phyloP scores from a whole-genome alignment of 1,284 basidiomycete genomes.

The Ceratobasidium sp. region DNA sequence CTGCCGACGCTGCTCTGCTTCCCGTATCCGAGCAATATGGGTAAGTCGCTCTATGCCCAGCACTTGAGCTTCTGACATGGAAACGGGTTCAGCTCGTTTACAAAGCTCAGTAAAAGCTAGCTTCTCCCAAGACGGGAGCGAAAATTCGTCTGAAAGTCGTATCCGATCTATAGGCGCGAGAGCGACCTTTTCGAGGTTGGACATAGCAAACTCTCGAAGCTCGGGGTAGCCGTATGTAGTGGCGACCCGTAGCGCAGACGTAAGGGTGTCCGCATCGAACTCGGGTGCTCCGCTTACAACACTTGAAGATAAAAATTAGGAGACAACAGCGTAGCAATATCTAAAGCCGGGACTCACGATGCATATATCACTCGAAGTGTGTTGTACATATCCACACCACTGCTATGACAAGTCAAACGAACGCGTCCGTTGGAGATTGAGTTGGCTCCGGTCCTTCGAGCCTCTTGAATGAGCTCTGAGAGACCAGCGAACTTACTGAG shows the following conservation, averaged over 20 bases:
- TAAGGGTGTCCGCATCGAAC: background rate
- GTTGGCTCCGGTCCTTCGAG: too few relatives aligned
- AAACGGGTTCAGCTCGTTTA: conserved; percentile 1
- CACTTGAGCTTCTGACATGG: conserved; percentile 2
- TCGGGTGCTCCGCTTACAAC: background rate
- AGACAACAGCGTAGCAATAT: background rate
- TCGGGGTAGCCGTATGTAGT: background rate
- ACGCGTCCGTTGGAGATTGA: too few relatives aligned
- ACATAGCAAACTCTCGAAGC: background rate
- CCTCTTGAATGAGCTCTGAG: background rate
- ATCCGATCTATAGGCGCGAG: conserved; percentile 14
- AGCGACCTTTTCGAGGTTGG: too few relatives aligned
- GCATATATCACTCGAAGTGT: conserved; percentile 13
- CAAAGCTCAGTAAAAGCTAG: conserved; percentile 26
- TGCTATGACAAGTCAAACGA: background rate
- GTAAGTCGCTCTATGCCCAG: conserved; percentile 13
- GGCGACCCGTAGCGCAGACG: background rate
- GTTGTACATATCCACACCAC: background rate
- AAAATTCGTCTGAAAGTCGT: conserved; percentile 15
- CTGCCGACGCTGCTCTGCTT: conserved; percentile 17
- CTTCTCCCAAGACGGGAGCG: conserved; percentile 9
- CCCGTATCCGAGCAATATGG: conserved; percentile 9
- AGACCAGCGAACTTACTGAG: conserved; percentile 14
- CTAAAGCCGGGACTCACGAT: background rate
- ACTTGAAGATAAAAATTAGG: too few relatives aligned